These are phyloP conservation scores for Tinospora cordifolia DNA, from an alignment of 164 flowering plant genomes.

Conservation along the genomic window DNA sequence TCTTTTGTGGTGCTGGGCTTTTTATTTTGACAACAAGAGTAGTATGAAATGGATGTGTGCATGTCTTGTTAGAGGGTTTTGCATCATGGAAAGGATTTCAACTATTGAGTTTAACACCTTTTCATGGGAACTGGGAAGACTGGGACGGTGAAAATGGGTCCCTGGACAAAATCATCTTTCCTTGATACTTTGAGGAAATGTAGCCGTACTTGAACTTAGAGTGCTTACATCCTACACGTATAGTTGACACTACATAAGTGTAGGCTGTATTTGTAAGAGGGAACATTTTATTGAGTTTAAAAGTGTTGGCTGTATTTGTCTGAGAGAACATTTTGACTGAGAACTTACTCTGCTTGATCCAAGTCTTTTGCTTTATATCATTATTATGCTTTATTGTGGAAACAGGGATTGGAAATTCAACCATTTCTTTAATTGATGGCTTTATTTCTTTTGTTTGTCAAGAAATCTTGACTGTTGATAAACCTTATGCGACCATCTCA, in stretches of 20 bases:
- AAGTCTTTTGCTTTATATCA: no score
- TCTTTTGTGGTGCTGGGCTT: not conserved
- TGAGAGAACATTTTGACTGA: no score
- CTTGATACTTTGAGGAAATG: not conserved
- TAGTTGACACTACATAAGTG: not conserved
- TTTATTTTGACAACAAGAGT: not conserved
- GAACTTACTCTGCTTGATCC: no score
- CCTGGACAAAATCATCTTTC: not conserved
- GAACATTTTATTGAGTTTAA: no score
- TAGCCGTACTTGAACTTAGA: not conserved
- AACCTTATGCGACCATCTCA: not conserved
- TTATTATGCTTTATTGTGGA: no score
- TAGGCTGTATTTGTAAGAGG: not conserved
- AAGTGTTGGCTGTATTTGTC: not conserved
- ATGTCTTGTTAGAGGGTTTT: conserved; percentile 1
- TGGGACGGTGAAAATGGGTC: no score
- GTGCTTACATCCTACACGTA: not conserved
- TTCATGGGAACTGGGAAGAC: no score
- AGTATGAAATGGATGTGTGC: not conserved
- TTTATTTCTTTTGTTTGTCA: not conserved
- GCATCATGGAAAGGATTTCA: not conserved
- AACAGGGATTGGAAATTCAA: not conserved
- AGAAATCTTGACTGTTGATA: not conserved
- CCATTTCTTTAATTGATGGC: not conserved
- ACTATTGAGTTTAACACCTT: not conserved